Evolutionary conservation across 2,329 filamentous ascomycete species (phyloP).

Genomic region (Aspergillus hiratsukae): DNA sequence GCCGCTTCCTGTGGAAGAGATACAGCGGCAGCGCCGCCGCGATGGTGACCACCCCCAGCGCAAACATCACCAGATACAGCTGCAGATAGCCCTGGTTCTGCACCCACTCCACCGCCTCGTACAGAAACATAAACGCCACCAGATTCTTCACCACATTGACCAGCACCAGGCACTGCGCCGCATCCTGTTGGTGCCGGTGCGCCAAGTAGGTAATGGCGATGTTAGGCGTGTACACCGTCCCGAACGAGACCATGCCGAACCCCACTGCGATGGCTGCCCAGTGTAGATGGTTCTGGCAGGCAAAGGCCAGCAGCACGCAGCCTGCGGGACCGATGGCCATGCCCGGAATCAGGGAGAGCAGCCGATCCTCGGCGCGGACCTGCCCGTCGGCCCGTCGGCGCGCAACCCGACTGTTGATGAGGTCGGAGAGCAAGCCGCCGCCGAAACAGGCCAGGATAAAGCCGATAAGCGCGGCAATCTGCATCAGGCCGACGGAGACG

Average conservation of each 20-base stretch:
- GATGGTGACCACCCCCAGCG: not conserved
- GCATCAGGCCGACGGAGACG: too few species aligned
- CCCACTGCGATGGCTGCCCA: not conserved
- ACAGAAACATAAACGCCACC: constrained; percentile 9
- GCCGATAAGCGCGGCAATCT: too few species aligned
- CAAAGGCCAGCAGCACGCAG: constrained; percentile 12
- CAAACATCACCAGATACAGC: not conserved
- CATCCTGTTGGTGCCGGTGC: not conserved
- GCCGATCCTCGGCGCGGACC: too few species aligned
- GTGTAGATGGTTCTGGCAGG: not conserved
- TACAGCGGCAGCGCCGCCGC: not conserved
- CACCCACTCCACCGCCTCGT: constrained; percentile 7
- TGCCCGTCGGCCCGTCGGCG: too few species aligned
- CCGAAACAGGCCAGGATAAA: too few species aligned
- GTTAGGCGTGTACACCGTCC: constrained; percentile 4
- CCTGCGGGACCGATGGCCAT: constrained; percentile 47
- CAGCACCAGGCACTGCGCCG: too few species aligned
- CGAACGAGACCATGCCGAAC: constrained; percentile 2
- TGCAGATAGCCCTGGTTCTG: not conserved
- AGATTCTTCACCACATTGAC: constrained; percentile 9
- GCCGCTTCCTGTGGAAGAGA: not conserved
- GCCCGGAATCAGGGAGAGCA: too few species aligned
- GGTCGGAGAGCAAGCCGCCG: too few species aligned
- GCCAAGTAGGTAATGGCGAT: constrained; percentile 1
- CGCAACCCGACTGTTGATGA: too few species aligned